Base-by-base conservation (phyloP, 2,329 filamentous ascomycete genomes). In the Rhexocercosporidium sp. region DNA sequence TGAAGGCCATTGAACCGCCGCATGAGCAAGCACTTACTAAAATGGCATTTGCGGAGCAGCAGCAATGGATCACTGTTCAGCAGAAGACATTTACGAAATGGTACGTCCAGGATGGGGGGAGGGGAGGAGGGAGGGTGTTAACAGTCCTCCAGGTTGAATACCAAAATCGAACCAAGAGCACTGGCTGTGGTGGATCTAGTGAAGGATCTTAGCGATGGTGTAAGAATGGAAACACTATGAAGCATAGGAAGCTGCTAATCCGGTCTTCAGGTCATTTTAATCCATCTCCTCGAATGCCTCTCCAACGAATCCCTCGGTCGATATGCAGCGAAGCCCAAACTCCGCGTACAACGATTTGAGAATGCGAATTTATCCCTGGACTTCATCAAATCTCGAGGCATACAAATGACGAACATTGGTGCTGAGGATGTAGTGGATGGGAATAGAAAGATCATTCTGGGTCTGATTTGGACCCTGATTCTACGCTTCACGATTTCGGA, bases 71-170 rank as follows among this genome's bases (percentile, higher is more conserved):
- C 75, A 89, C 85, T 77, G 94, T 97, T 81, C 95, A 98, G 84
- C 92, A 98, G 81, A 99, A 98, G 87, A 99, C 96, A 31, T 99
- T 99, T 81, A 97, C 94, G 67, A 99, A 98, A 92, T 99, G 96
- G 91, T 92, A 70, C 29, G 72, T 49, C 27, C 8, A n/a, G 37
- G 41, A 54, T 34, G 51, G 18, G 31, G 3, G 51, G 34, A 67
- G 49, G 59, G 46, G 37, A 20, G 25, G 46, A 22, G 25, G 41
- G 37, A 12, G 20, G 29, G 20, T 41, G 47, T 64, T 64, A 46
- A 65, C 69, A 41, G 67, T 65, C 44, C 46, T 47, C 44, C 51
- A 96, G 94, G 96, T 88, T 99, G 73, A 99, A 99, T 82, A 96
- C 93, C 75, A 99, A 99, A 82, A 84, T 99, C 75, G 90, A 92